Evolutionary conservation across 140 eudicot genomes (phyloP).

Genomic region (Erigeron philadelphicus): DNA sequence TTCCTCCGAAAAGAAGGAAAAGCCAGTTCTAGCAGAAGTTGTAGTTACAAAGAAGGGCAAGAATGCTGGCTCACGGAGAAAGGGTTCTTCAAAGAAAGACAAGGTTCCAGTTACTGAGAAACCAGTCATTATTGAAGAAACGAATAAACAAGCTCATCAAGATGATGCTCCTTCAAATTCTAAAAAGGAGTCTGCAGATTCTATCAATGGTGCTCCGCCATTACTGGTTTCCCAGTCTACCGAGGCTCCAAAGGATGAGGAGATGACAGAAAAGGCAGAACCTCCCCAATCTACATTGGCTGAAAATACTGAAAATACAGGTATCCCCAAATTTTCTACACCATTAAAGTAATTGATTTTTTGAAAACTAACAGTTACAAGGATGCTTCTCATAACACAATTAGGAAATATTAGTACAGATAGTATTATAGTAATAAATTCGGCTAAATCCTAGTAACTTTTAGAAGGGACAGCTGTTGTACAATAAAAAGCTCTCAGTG

Average conservation of each 20-base stretch:
- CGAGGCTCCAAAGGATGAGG: conserved; percentile 50
- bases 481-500: background rate
- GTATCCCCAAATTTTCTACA: conserved; percentile 29
- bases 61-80: conserved; percentile 34
- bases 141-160: conserved; percentile 27
- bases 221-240: conserved; percentile 31
- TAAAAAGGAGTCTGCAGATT: conserved; percentile 38
- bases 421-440: background rate
- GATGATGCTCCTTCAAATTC: conserved; percentile 39
- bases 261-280: conserved; percentile 44
- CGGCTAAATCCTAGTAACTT: background rate
- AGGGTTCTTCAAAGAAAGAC: conserved; percentile 37
- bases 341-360: background rate
- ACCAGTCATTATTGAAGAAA: conserved; percentile 31
- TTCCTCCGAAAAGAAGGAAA: conserved; percentile 37
- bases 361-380: conserved; percentile 13
- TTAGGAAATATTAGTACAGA: background rate
- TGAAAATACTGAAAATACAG: conserved; percentile 45
- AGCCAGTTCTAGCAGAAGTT: conserved; percentile 28
- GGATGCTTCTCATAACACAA: background rate
- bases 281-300: conserved; percentile 27
- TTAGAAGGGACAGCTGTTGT: background rate
- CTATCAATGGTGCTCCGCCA: conserved; percentile 25
- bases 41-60: conserved; percentile 31
- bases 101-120: conserved; percentile 35